These are phyloP conservation scores for Irpex sp. DNA, from an alignment of 1,284 basidiomycete species.

Conservation along the genomic window DNA sequence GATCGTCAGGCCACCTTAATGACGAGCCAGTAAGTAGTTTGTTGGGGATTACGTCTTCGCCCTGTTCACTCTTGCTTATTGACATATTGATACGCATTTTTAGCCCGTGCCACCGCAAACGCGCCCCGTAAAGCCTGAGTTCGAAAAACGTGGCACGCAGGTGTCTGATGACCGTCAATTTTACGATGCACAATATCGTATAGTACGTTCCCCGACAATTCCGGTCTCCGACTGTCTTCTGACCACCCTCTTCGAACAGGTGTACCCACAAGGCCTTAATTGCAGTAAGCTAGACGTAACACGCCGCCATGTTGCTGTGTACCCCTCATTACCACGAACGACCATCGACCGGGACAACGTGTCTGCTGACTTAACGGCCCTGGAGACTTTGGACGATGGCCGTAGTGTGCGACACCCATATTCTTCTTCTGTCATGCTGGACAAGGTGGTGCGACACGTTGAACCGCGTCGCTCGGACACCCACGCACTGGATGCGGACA, in stretches of 20 bases:
- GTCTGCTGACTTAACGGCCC: constrained; percentile 8
- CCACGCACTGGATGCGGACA: not conserved
- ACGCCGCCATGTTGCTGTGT: constrained; percentile 10
- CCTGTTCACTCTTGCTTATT: not conserved
- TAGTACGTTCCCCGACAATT: not conserved
- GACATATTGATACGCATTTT: constrained; percentile 1
- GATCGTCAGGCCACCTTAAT: not conserved
- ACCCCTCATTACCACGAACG: constrained; percentile 7
- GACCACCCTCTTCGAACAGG: constrained; percentile 4
- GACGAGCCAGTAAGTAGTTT: not conserved
- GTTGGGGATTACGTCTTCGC: constrained; percentile 1
- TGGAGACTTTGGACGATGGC: constrained; percentile 8
- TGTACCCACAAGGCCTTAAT: constrained; percentile 4
- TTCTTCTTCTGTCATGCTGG: constrained; percentile 3
- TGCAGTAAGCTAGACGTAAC: constrained; percentile 2
- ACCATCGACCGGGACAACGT: constrained; percentile 3
- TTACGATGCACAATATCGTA: constrained; percentile 4
- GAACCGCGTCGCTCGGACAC: not conserved
- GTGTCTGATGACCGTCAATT: not conserved
- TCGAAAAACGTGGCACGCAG: not conserved
- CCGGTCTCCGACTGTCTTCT: not conserved
- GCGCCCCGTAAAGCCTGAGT: not conserved
- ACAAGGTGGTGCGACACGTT: not conserved
- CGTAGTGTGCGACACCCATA: constrained; percentile 2
- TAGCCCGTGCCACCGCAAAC: not conserved